Evolutionary conservation across 345 rosid genomes (phyloP).

Genomic region (Salix caprea): DNA sequence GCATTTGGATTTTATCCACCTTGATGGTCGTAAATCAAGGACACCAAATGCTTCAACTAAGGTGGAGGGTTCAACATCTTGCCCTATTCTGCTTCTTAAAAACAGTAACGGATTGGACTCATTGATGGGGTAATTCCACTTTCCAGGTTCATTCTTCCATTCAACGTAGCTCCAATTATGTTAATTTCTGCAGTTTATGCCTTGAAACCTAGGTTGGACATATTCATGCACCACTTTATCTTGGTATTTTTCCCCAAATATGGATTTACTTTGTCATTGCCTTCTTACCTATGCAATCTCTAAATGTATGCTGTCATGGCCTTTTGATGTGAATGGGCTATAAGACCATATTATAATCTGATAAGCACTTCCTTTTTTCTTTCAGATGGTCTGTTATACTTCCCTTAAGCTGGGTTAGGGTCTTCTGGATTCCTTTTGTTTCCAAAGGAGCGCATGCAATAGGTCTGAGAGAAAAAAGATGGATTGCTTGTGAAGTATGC

Average conservation of each 20-base stretch:
- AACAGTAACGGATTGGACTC: slow-evolving; percentile 35
- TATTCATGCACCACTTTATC: background rate
- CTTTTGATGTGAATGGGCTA: background rate
- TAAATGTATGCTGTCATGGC: background rate
- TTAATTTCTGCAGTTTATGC: background rate
- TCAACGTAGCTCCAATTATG: background rate
- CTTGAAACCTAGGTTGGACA: background rate
- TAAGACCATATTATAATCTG: background rate
- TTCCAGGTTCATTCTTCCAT: slow-evolving; percentile 1
- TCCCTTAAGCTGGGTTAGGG: slow-evolving; percentile 77
- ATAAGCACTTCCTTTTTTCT: background rate
- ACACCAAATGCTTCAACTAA: slow-evolving; percentile 24
- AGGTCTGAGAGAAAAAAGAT: slow-evolving; percentile 79
- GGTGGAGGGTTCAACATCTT: slow-evolving; percentile 51
- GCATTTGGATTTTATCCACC: slow-evolving; percentile 49
- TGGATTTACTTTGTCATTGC: background rate
- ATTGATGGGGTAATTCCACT: slow-evolving; percentile 46
- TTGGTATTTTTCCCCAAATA: background rate
- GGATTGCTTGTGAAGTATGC: slow-evolving; percentile 77
- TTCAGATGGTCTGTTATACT: slow-evolving; percentile 81
- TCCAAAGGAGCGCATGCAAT: slow-evolving; percentile 72
- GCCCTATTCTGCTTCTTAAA: slow-evolving; percentile 68
- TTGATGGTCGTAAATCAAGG: slow-evolving; percentile 37
- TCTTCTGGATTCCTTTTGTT: slow-evolving; percentile 61
- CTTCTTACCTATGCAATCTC: background rate